Evolutionary conservation across 345 rosid genomes (phyloP).

Genomic region (Corymbia maculata): DNA sequence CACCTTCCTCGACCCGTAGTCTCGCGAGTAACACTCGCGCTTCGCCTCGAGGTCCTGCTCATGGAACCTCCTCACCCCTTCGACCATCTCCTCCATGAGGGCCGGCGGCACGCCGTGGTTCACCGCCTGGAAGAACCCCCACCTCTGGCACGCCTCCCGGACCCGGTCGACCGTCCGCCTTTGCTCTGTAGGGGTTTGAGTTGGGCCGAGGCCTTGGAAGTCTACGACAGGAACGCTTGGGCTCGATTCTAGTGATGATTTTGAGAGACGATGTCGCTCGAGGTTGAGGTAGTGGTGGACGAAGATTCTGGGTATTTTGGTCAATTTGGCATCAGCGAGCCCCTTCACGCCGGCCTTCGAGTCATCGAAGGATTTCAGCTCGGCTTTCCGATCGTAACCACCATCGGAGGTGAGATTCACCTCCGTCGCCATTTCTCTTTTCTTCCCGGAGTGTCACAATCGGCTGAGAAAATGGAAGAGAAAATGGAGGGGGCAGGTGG

Average conservation of each 20-base stretch:
- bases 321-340: not conserved
- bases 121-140: constrained; percentile 34
- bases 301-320: not conserved
- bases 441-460: too few species aligned
- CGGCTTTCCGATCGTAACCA: not conserved
- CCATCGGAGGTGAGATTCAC: too few species aligned
- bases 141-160: constrained; percentile 17
- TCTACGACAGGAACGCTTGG: constrained; percentile 20
- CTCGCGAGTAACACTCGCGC: constrained; percentile 12
- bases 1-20: not conserved
- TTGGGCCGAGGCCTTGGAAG: constrained; percentile 1
- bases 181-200: not conserved
- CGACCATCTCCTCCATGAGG: constrained; percentile 10
- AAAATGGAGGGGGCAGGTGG: too few species aligned
- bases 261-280: not conserved
- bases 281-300: not conserved
- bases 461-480: too few species aligned
- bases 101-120: constrained; percentile 21
- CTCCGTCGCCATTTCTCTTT: not conserved
- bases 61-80: constrained; percentile 19
- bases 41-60: constrained; percentile 23
- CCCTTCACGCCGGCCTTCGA: not conserved
- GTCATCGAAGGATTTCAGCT: not conserved
- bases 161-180: constrained; percentile 1
- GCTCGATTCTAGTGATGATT: not conserved